These are phyloP conservation scores for Ceratobasidium sp. DNA, from an alignment of 1,284 basidiomycete genomes.

Conservation along the genomic window DNA sequence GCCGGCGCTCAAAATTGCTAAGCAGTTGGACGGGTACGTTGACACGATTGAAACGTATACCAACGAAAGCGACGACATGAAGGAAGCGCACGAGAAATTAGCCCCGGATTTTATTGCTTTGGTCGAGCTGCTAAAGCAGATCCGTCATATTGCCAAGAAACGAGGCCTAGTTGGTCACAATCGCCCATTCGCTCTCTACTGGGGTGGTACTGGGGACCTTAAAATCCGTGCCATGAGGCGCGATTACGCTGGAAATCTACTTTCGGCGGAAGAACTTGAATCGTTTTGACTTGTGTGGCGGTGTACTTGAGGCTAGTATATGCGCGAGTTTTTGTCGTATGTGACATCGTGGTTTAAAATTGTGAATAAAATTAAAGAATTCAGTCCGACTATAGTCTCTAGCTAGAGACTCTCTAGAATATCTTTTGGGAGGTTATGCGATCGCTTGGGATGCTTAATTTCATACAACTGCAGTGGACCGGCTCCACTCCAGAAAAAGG, in stretches of 20 bases:
- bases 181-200: conserved; percentile 8
- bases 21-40: conserved; percentile 19
- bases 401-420: too few relatives aligned
- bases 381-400: too few relatives aligned
- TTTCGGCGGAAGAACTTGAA: background rate
- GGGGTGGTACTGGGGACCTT: conserved; percentile 18
- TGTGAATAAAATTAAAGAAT: too few relatives aligned
- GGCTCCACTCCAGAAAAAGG: conserved; percentile 3
- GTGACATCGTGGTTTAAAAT: background rate
- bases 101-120: conserved; percentile 13
- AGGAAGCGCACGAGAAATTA: conserved; percentile 2
- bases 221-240: background rate
- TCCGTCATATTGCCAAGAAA: conserved; percentile 3
- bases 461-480: background rate
- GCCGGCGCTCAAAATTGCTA: conserved; percentile 15
- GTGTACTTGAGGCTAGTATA: background rate
- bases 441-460: too few relatives aligned
- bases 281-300: background rate
- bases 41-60: conserved; percentile 9
- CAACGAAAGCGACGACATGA: background rate
- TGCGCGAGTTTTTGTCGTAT: background rate
- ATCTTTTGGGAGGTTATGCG: too few relatives aligned
- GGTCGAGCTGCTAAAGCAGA: background rate
- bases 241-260: background rate
- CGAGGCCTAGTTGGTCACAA: background rate